Evolutionary conservation across 2,329 filamentous ascomycete genomes (phyloP), one percentile per base, ranked within the genome.

Genomic region (Penicillium paneum): DNA sequence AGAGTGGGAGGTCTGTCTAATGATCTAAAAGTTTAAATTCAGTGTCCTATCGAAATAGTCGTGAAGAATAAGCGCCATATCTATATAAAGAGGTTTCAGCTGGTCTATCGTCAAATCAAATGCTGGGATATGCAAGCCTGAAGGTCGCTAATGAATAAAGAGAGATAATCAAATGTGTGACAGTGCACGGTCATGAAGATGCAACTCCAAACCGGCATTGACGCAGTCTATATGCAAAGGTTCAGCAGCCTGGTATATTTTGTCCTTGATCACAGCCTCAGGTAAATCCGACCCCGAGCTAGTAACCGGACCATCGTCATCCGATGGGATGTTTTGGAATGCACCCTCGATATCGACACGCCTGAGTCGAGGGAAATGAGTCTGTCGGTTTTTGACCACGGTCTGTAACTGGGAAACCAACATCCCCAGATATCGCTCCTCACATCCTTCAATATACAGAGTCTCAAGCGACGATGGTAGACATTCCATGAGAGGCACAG

Each of bases 381-480:
- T 54, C n/a, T 38, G 41, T n/a, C 59, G 60, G 36, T 57, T 60
- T 11, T 60, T 56, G 8, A 70, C 47, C 8, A 70, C 59, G 11
- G 46, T 21, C 10, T 54, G 52, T 12, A 70, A 46, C 42, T 70
- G 67, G 19, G 46, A 48, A 8, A 66, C 51, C 5, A 70, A 54
- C 61, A 68, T 70, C 0, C 38, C 47, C 13, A 70, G 26, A 17
- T 61, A 49, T 11, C 58, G 56, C 52, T 70, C 67, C 36, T 67
- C 64, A 42, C 66, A 70, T 1, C 61, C 62, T 52, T 70, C 67
- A 7, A 70, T 61, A 28, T 62, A 67, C 3, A 70, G 38, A 1
- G 57, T 58, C 29, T 68, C 59, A 8, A 70, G 46, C 1, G 64
- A 63, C 1, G 21, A 21, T 1, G 67, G 67, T 0, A 70, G 57